These are phyloP conservation scores for Mycena albidolilacea DNA, from an alignment of 768 basidiomycete species.

Conservation along the genomic window DNA sequence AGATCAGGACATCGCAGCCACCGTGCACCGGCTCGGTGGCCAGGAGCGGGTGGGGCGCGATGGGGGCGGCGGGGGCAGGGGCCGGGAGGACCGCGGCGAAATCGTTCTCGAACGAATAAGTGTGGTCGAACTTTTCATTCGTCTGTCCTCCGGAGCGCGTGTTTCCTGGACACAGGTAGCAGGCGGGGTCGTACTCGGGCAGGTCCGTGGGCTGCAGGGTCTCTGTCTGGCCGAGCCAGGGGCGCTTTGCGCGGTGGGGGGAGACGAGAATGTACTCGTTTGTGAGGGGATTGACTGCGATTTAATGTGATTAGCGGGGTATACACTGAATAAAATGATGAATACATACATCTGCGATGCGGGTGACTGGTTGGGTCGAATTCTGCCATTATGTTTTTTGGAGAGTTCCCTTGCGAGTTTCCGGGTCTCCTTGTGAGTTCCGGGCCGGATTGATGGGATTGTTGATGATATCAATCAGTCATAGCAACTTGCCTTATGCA, in stretches of 20 bases:
- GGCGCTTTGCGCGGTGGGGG: slow-evolving; percentile 91
- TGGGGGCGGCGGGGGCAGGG: slow-evolving; percentile 68
- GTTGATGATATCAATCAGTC: not conserved
- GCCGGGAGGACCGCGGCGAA: slow-evolving; percentile 84
- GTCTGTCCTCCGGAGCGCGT: slow-evolving; percentile 75
- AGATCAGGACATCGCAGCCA: slow-evolving; percentile 90
- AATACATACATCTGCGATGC: slow-evolving; percentile 76
- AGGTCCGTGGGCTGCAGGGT: slow-evolving; percentile 66
- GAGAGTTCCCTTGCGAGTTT: not conserved
- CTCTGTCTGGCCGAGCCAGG: slow-evolving; percentile 93
- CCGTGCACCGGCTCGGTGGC: slow-evolving; percentile 80
- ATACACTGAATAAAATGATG: slow-evolving; percentile 17
- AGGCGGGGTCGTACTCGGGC: slow-evolving; percentile 77
- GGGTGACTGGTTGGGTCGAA: slow-evolving; percentile 78
- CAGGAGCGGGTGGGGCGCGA: slow-evolving; percentile 72
- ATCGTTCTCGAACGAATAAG: slow-evolving; percentile 85
- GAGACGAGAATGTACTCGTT: slow-evolving; percentile 87
- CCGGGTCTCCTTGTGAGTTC: no score
- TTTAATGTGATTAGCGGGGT: slow-evolving; percentile 15
- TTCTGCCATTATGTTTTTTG: slow-evolving; percentile 45
- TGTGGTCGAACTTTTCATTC: slow-evolving; percentile 79
- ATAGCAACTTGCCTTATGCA: slow-evolving; percentile 44
- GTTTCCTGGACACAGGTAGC: slow-evolving; percentile 94
- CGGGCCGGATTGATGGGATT: not conserved
- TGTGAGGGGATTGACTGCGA: slow-evolving; percentile 84